A percentile compares a stretch with the other conserved stretches of the same genome.
Conservation (phyloP, 2,329 filamentous ascomycete species). For the Ascochyta lentis region DNA sequence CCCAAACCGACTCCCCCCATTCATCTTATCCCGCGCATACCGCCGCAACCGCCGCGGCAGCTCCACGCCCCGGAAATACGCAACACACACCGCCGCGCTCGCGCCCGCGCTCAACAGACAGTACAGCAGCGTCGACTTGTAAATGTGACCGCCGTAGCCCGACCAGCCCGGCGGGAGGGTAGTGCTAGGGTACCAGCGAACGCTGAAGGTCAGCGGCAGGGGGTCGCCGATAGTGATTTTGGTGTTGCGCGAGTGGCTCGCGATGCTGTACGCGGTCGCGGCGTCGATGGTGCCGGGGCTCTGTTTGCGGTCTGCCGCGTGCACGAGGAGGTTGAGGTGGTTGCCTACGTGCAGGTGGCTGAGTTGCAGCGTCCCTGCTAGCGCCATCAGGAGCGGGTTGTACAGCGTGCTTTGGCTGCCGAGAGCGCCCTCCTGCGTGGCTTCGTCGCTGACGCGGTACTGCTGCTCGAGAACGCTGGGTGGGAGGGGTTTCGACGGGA, state of each 20-base stretch:
- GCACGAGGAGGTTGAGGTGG: constrained; percentile 86
- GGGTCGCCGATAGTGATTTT: constrained; percentile 88
- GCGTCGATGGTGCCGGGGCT: constrained; percentile 81
- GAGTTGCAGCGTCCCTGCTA: constrained; percentile 86
- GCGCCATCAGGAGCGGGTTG: constrained; percentile 84
- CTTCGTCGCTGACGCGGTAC: constrained; percentile 49
- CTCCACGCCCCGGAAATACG: constrained; percentile 62
- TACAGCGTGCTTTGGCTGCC: constrained; percentile 55
- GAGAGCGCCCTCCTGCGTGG: constrained; percentile 44
- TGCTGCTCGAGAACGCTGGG: constrained; percentile 44
- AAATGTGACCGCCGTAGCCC: constrained; percentile 59
- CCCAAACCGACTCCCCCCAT: constrained; percentile 47
- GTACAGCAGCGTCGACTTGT: constrained; percentile 58
- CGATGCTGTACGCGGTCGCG: constrained; percentile 84
- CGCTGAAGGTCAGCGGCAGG: constrained; percentile 77
- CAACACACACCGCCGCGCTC: constrained; percentile 59
- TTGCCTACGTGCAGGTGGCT: constrained; percentile 88
- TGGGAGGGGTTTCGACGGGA: constrained; percentile 75
- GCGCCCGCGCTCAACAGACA: constrained; percentile 56
- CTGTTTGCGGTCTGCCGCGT: constrained; percentile 62
- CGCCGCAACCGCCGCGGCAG: constrained; percentile 59
- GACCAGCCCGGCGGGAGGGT: constrained; percentile 66
- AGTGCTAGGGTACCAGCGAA: constrained; percentile 85
- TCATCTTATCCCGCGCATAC: constrained; percentile 62
- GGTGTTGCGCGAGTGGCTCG: constrained; percentile 62